Base-by-base conservation (phyloP, 306 rosid species). In the Sechiopsis laciniata region DNA sequence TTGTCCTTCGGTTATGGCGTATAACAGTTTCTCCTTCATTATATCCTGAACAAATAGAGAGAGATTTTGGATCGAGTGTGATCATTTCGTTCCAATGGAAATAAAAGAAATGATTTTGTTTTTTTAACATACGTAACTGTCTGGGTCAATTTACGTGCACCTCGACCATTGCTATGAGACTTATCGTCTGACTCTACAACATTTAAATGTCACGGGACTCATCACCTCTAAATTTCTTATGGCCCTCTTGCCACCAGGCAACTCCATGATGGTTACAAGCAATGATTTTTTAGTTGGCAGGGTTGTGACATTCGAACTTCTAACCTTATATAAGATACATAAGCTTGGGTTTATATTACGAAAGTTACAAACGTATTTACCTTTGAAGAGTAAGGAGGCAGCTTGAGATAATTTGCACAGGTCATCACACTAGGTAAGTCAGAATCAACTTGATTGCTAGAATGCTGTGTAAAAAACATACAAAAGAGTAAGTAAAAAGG, bases 381-480 rank as follows among this genome's bases (percentile, higher is more conserved):
- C 78, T 91, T 91, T 76, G 97, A 84, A 19, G 97, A 87, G 87
- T 91, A 95, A 8, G 99, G 91, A 24, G 99, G 99, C 72, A 95
- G 79, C 89, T 95, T 95, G 69, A 95, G 95, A 81, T 95, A 95
- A 81, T 95, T 95, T 74, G 99, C 99, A 71, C 99, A 95, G 6
- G 99, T 91, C 99, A 95, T 95, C 85, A 91, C 99, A 15, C 99
- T 95, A 13, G 99, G 99, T 69, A 95, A 84, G 81, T 95, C 99
- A 46, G 85, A 26, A 78, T 95, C 96, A 10, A 82, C 85, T 56
- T 46, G 81, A 88, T 83, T 81, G 84, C 78, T 82, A 69, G 88
- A 95, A 46, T 86, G 91, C 99, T 95, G 95, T 68, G 75, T 62
- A 80, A 61, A 75, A 62, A 75, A 21, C 79, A 71, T 5, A 54